Evolutionary conservation across 2,329 filamentous ascomycete species (phyloP).

Genomic region (Pezicula radicicola): DNA sequence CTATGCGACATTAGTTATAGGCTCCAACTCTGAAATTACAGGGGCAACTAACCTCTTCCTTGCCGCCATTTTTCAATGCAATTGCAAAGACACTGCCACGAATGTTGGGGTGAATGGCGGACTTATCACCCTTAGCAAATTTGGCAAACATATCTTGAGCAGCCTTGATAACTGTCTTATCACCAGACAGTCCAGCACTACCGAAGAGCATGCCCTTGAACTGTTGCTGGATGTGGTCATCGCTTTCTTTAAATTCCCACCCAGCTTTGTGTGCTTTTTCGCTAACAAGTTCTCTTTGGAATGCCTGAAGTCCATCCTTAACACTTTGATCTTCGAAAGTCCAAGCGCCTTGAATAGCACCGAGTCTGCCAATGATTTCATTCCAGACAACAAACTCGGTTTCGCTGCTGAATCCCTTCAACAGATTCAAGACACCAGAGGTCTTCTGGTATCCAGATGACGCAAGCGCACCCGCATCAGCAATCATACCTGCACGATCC

Average conservation of each 20-base stretch:
- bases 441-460: slow-evolving; percentile 92
- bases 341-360: slow-evolving; percentile 80
- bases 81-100: slow-evolving; percentile 84
- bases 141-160: slow-evolving; percentile 89
- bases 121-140: slow-evolving; percentile 74
- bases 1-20: slow-evolving; percentile 32
- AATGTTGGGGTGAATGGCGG: slow-evolving; percentile 88
- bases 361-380: slow-evolving; percentile 78
- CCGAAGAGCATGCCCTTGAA: slow-evolving; percentile 93
- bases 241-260: slow-evolving; percentile 80
- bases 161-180: slow-evolving; percentile 73
- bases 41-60: slow-evolving; percentile 63
- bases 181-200: slow-evolving; percentile 75
- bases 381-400: slow-evolving; percentile 93
- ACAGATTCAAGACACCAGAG: slow-evolving; percentile 78
- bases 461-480: slow-evolving; percentile 85
- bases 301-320: slow-evolving; percentile 75
- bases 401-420: slow-evolving; percentile 84
- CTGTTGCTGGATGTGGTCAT: slow-evolving; percentile 88
- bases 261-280: slow-evolving; percentile 82
- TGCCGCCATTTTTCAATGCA: slow-evolving; percentile 77
- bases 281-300: slow-evolving; percentile 76
- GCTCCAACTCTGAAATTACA: not conserved
- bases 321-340: slow-evolving; percentile 76
- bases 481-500: slow-evolving; percentile 92